These are phyloP conservation scores for Phalaenopsis hybrid DNA, from an alignment of 116 monocot genomes.

Conservation along the genomic window DNA sequence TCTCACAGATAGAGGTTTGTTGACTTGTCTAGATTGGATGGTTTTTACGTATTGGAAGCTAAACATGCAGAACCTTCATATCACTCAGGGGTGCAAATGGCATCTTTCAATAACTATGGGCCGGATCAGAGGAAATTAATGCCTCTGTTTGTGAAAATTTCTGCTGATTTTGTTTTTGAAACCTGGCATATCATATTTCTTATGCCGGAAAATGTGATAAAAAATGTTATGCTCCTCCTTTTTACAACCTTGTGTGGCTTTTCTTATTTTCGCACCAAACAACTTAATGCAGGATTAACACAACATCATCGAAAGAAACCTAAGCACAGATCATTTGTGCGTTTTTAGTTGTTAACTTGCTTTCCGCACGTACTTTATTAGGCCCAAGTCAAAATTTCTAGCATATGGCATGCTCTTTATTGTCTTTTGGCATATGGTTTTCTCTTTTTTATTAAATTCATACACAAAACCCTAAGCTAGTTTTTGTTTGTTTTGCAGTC, in stretches of 20 bases:
- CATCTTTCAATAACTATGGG: not conserved
- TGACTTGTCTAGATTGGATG: not conserved
- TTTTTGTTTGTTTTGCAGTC: slow-evolving; percentile 45
- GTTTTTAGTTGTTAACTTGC: not conserved
- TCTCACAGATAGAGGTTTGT: not conserved
- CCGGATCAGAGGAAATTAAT: not conserved
- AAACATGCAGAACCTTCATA: not conserved
- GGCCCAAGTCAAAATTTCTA: not conserved
- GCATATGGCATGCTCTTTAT: not conserved
- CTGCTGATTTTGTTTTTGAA: not conserved
- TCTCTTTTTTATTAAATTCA: not conserved
- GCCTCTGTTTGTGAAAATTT: not conserved
- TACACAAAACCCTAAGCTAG: not conserved
- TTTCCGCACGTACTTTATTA: not conserved
- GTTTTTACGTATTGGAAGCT: not conserved
- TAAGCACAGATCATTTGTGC: not conserved
- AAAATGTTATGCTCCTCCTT: not conserved
- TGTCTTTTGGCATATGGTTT: not conserved
- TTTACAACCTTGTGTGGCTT: not conserved
- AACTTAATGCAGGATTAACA: not conserved
- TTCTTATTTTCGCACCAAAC: not conserved
- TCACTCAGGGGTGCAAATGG: not conserved
- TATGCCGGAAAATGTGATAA: not conserved
- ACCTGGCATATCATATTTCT: not conserved
- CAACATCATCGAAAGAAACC: not conserved